Evolutionary conservation across 2,329 filamentous ascomycete species (phyloP), one percentile per base, ranked within the genome.

Genomic region (Colletotrichum agaves): DNA sequence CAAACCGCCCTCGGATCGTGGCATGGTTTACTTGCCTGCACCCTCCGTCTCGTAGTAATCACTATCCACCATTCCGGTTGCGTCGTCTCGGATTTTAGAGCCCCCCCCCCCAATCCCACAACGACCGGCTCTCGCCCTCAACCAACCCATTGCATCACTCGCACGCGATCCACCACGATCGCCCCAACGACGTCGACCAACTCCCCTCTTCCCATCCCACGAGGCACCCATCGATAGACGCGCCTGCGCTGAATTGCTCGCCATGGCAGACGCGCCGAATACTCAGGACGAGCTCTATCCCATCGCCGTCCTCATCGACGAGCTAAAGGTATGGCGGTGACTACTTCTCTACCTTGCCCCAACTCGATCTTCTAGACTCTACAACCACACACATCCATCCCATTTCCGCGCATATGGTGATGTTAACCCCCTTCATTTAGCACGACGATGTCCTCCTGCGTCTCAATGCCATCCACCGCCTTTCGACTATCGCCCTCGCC

Each of bases 231-330:
- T 66, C 62, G 56, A 71, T 70, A 71, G 73, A 75, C 74, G 74
- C 75, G 76, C 75, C 75, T 71, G 73, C 72, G 65, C 74, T 73
- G 70, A 71, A 70, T 75, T 76, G 77, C 80, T 83, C 88, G 87
- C 81, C 81, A 98, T 98, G 95, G 93, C 88, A 83, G 88, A 98
- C 84, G 91, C 91, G 83, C 88, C 91, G 81, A 93, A 91, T 83
- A 90, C 95, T 85, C 97, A 91, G 82, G 96, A 99, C 84, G 97
- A 98, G 90, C 94, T 99, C 78, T 99, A 98, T 83, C 96, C 96
- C 80, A 99, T 99, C 86, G 96, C 97, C 78, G 96, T 99, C 74
- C 91, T 99, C 83, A 99, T 99, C 83, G 96, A 99, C 82, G 96
- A 99, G 89, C 88, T 99, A 78, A 99, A 98, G 93, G 94, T 97